Base-by-base conservation (phyloP, 2,329 filamentous ascomycete genomes). In the Nakataea oryzae region DNA sequence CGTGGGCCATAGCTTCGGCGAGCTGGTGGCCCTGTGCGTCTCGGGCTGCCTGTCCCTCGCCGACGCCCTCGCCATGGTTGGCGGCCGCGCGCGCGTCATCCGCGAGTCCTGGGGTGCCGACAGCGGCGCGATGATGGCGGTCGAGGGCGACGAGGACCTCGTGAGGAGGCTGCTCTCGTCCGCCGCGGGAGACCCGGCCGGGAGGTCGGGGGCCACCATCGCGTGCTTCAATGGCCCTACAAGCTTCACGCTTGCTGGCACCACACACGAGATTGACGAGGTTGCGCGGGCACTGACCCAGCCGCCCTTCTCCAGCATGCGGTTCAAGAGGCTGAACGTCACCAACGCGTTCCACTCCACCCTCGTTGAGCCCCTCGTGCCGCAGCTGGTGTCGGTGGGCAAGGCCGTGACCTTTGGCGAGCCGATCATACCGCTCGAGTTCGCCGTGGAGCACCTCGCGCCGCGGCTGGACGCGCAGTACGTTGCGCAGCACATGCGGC, bases 261-360 rank as follows among this genome's bases (percentile, higher is more conserved):
- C 72, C 0, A 63, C 67, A 0, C 47, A 57, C 1, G 70, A 71
- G 1, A 73, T 79, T 7, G 69, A 75, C 5, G 65, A 63, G 0
- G 64, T 73, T 0, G 66, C 57, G 1, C 57, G 66, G 0, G 62
- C 61, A 0, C 62, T 17, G 28, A 14, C 34, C 12, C 34, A 3
- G 34, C 34, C 34, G 17, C 34, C 34, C 1, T 41, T 41, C 34
- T 41, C 34, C 11, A 41, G 34, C 34, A 41, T 41, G 34, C 34
- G 34, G 12, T 24, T 9, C 30, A 80, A 78, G 66, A 66, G 66
- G 4, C 73, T 82, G 0, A 71, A 75, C 14, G 76, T 79, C 1
- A 77, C 78, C 0, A 74, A 81, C 62, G 79, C 76, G 0, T 82
- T 80, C 65, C 80, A 82, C 65, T 81, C 74, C 0, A 58, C 61